Percentiles rank a stretch among this genome's conserved stretches.
These are phyloP conservation scores for Aspergillus wentii DNA, from an alignment of 495 filamentous ascomycete genomes.

Conservation along the genomic window DNA sequence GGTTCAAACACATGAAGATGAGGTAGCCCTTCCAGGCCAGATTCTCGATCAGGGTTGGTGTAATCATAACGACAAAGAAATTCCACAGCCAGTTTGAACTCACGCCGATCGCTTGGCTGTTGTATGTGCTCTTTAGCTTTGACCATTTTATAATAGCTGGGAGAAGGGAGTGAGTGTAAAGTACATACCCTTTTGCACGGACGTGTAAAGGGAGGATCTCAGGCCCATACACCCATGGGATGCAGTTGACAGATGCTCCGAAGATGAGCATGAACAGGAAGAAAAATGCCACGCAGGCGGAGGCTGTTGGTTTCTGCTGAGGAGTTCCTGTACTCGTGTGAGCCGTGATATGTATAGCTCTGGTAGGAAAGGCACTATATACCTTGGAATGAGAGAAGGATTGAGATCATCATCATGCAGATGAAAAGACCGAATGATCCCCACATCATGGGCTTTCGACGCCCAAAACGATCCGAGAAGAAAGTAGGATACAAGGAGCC, in stretches of 20 bases:
- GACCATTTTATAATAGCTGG: not conserved
- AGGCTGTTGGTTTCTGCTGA: too few species aligned
- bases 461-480: constrained; percentile 47
- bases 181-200: constrained; percentile 32
- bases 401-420: constrained; percentile 48
- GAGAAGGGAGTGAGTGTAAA: not conserved
- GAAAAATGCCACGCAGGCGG: constrained; percentile 36
- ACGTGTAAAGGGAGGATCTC: constrained; percentile 41
- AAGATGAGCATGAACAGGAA: constrained; percentile 48
- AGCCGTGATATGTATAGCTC: too few species aligned
- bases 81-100: constrained; percentile 34
- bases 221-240: constrained; percentile 43
- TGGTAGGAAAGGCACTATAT: too few species aligned
- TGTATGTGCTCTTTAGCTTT: not conserved
- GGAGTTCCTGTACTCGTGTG: too few species aligned
- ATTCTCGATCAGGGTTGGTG: constrained; percentile 45
- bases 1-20: constrained; percentile 55
- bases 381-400: constrained; percentile 36
- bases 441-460: constrained; percentile 55
- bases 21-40: constrained; percentile 55
- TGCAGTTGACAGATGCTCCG: constrained; percentile 42
- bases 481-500: constrained; percentile 30
- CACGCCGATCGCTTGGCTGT: constrained; percentile 19
- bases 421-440: constrained; percentile 45
- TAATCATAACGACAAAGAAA: constrained; percentile 58